Base-by-base conservation (phyloP, 495 filamentous ascomycete genomes). In the Penicillium psychrofluorescens region DNA sequence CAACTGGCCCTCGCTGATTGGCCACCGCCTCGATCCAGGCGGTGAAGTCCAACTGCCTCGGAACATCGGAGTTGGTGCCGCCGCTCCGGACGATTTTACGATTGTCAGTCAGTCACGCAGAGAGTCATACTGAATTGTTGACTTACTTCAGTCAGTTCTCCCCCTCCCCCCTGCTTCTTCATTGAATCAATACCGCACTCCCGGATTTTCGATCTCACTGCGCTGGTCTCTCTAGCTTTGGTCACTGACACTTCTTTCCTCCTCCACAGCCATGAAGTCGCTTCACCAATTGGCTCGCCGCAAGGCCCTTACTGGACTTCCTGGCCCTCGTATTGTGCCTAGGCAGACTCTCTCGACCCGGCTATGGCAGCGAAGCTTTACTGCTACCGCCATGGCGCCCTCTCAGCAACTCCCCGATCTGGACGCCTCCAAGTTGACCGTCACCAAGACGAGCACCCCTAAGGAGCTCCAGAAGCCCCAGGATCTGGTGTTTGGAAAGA, bases 401-500 rank as follows among this genome's bases (percentile, higher is more conserved):
- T 63, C 75, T 29, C 70, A 74, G 51, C 70, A 74, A 51, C 66
- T 80, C 30, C 64, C 75, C 34, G 80, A 76, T 40, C 75, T 96
- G 41, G 86, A 95, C 63, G 70, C 85, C 9, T 72, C 79, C n/a
- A 83, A 83, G 62, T 76, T 98, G 36, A 66, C 74, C 14, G 72
- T 95, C 49, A 81, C 78, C 14, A 81, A 81, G 61, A 92, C 85
- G 0, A 78, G 69, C 13, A 81, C 80, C 4, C 94, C 91, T 8
- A 90, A 90, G 69, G 54, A 73, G 16, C 71, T 89, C 35, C 72
- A 72, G 12, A 79, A 86, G 37, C 76, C 87, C 27, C 74, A 94
- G 56, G 76, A 94, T 38, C 77, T 97, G 29, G 70, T 96, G 38
- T 96, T 97, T 58, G 90, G 90, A 40, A 77, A 77, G 46, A 85